Conservation (phyloP, 2,329 filamentous ascomycete genomes). For the Diaporthe ampelina region DNA sequence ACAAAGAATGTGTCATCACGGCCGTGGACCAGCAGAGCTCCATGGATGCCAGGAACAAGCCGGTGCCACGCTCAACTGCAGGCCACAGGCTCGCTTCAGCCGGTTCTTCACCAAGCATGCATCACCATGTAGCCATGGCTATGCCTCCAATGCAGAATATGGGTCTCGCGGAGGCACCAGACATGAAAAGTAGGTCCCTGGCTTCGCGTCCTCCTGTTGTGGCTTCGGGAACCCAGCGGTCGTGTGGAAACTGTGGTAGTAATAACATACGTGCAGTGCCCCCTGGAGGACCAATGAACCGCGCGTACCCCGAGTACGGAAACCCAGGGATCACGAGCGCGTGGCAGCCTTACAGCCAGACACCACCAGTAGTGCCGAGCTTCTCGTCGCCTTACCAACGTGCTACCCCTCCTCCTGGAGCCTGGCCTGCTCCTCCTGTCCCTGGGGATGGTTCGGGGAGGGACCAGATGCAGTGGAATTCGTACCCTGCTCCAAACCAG, state of each 20-base stretch:
- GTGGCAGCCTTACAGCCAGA: conserved; percentile 66
- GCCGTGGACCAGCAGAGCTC: conserved; percentile 84
- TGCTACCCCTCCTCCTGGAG: conserved; percentile 51
- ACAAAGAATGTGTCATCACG: conserved; percentile 94
- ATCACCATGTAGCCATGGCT: conserved; percentile 58
- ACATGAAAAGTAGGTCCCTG: conserved; percentile 59
- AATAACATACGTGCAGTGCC: conserved; percentile 28
- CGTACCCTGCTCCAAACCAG: conserved; percentile 56
- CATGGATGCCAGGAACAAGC: conserved; percentile 60
- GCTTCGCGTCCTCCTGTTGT: background rate
- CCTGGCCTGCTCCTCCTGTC: conserved; percentile 49
- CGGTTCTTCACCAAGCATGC: conserved; percentile 63
- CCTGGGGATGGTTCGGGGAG: conserved; percentile 53
- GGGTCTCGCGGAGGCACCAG: conserved; percentile 53
- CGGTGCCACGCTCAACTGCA: conserved; percentile 54
- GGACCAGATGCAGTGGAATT: conserved; percentile 61
- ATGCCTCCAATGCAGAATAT: conserved; percentile 62
- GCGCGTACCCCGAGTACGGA: conserved; percentile 56
- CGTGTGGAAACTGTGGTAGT: background rate
- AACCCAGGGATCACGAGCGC: conserved; percentile 53
- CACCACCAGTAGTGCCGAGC: conserved; percentile 62
- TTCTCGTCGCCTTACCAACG: conserved; percentile 63
- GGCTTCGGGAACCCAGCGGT: background rate
- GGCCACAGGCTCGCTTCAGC: conserved; percentile 59
- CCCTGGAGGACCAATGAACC: conserved; percentile 21